Base-by-base conservation (phyloP, 257 asterid species). In the Knoxia roxburghii region DNA sequence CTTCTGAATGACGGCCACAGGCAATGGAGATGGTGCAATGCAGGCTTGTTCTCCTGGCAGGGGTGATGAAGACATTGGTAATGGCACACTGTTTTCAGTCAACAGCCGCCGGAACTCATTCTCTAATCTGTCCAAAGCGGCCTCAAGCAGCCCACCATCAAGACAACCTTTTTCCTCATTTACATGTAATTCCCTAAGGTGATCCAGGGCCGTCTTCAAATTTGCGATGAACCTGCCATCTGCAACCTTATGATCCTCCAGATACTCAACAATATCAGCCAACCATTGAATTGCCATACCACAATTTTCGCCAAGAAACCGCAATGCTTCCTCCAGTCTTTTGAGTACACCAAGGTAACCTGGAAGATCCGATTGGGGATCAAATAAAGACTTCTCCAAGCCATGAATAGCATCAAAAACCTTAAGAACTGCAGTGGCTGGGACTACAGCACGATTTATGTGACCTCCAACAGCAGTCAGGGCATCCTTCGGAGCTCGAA, bases 391-490 rank as follows among this genome's bases (percentile, higher is more conserved):
- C 73, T 87, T 91, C 67, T 89, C 98, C 32, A 91, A 87, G 35
- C 95, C 96, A 63, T 85, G 95, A 68, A 91, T 87, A 32, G 97
- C 96, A 72, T 92, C 98, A 67, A 92, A 89, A 51, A 92, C 98
- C 86, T 92, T 92, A 30, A 92, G 95, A 72, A 89, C 97, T 0
- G 97, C 89, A 55, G 98, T 79, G 35, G 97, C 97, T 12, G 98
- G 96, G 61, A 89, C 97, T 61, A 92, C 87, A 6, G 96, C 97
- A 55, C 97, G 79, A 69, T 87, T 86, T 15, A 92, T 92, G 74
- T 92, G 96, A 46, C 90, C 95, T 24, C 95, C 89, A 53, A 85
- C 95, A 6, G 88, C 83, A 52, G 68, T 35, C 35, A 91, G 88
- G 62, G 87, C 89, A 30, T 87, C 97, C 15, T 53, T 67, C 8